These are phyloP conservation scores for Pseudoturritis turrita DNA, from an alignment of 345 rosid genomes.

Conservation along the genomic window DNA sequence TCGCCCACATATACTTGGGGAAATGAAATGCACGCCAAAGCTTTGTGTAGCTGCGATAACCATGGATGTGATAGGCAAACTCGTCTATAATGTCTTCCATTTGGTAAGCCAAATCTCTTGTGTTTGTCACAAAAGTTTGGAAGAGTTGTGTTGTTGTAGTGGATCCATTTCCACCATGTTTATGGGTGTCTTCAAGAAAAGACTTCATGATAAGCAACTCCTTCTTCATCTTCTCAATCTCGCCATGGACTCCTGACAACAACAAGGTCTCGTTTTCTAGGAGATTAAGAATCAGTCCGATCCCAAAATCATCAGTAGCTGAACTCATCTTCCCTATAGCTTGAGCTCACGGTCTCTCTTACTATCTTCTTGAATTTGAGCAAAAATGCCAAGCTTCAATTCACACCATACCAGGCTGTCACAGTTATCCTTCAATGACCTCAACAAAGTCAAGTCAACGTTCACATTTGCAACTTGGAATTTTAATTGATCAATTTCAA, in stretches of 20 bases:
- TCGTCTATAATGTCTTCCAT: slow-evolving; percentile 40
- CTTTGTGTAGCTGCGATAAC: neutral
- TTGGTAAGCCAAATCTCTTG: slow-evolving; percentile 30
- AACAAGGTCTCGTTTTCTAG: slow-evolving; percentile 34
- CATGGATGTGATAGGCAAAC: slow-evolving; percentile 25
- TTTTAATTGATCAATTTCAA: neutral
- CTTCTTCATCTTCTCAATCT: slow-evolving; percentile 31
- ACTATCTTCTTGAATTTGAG: neutral
- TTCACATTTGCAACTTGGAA: slow-evolving; percentile 17
- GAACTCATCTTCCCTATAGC: slow-evolving; percentile 24
- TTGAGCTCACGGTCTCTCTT: neutral
- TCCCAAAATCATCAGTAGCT: slow-evolving; percentile 16
- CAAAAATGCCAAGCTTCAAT: neutral
- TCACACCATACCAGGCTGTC: no score
- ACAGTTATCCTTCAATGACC: neutral
- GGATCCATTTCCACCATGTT: slow-evolving; percentile 1
- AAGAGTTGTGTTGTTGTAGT: slow-evolving; percentile 11
- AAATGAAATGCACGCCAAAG: slow-evolving; percentile 9
- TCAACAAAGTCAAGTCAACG: neutral
- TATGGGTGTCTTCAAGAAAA: slow-evolving; percentile 30
- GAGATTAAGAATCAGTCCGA: slow-evolving; percentile 19
- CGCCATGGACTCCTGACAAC: slow-evolving; percentile 19
- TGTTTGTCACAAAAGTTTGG: slow-evolving; percentile 27
- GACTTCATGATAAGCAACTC: slow-evolving; percentile 35
- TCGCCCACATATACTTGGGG: slow-evolving; percentile 27